Base-by-base conservation (phyloP, 1,284 basidiomycete species). In the Jaminaea rosea region DNA sequence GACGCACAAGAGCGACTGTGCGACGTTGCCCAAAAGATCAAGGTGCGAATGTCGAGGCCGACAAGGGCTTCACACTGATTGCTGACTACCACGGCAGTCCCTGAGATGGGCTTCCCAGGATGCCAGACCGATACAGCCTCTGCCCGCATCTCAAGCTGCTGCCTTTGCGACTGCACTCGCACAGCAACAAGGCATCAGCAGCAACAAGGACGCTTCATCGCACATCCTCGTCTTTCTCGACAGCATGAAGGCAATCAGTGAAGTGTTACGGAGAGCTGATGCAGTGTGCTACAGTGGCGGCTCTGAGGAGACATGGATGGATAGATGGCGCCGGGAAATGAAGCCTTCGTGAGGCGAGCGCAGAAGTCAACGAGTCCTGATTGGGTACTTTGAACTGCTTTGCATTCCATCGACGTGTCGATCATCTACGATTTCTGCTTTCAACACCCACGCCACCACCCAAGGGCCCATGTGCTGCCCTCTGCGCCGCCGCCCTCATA, bases 41-140 rank as follows among this genome's bases (percentile, higher is more conserved):
- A 89, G 73, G 90, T 97, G n/a, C n/a, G n/a, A n/a, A n/a, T n/a
- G n/a, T n/a, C n/a, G n/a, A n/a, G n/a, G n/a, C n/a, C n/a, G n/a
- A n/a, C 46, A 60, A 65, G 47, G 60, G 57, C 39, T 89, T 84
- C 52, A 94, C 93, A 2, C 93, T 98, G 79, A n/a, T n/a, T n/a
- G n/a, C n/a, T n/a, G n/a, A n/a, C n/a, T n/a, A n/a, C n/a, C n/a
- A n/a, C n/a, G n/a, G n/a, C n/a, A n/a, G 29, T 24, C 19, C 15
- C 17, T 42, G 39, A n/a, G 23, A 15, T 42, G 39, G 39, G 39
- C 39, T 4, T 42, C 39, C 19, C 39, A 42, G 19, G 39, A 42
- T 23, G 19, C 24, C 6, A n/a, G 39, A 21, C 39, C 39, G 19
- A 11, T 42, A 17, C 39, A 42, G 39, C 6, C 39, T 3, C 4